Evolutionary conservation across 352 stramenopile species (phyloP).

Genomic region (Phytophthora podocarpi): DNA sequence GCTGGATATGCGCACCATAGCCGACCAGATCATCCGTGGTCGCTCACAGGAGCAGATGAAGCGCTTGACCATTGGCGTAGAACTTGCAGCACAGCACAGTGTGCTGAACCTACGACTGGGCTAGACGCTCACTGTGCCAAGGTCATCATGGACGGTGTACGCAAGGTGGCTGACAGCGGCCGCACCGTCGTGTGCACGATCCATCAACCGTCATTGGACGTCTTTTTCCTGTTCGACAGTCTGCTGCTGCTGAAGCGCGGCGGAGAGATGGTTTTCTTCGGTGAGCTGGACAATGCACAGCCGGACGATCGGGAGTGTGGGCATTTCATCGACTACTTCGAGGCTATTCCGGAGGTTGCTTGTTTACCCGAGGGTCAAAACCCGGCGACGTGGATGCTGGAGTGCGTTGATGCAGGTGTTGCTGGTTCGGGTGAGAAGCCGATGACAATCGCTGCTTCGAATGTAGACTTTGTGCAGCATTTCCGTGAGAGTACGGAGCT

Average conservation of each 20-base stretch:
- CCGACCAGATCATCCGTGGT: conserved; percentile 44
- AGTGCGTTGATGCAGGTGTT: conserved; percentile 48
- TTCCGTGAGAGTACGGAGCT: conserved; percentile 33
- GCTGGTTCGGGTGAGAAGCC: conserved; percentile 9
- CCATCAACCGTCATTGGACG: conserved; percentile 33
- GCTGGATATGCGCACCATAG: conserved; percentile 35
- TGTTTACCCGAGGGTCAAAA: conserved; percentile 34
- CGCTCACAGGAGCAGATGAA: conserved; percentile 59
- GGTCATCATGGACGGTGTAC: conserved; percentile 80
- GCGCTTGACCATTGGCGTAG: too few relatives aligned
- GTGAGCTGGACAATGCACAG: conserved; percentile 30
- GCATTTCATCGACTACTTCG: conserved; percentile 48
- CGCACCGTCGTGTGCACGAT: conserved; percentile 73
- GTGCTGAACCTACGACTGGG: conserved; percentile 88
- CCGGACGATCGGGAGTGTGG: conserved; percentile 16
- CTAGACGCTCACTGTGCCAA: conserved; percentile 87
- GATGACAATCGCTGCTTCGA: conserved; percentile 6
- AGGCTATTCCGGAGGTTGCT: conserved; percentile 29
- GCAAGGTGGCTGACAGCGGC: conserved; percentile 74
- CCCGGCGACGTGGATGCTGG: conserved; percentile 87
- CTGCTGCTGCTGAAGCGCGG: conserved; percentile 77
- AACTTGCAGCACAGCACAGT: conserved; percentile 83
- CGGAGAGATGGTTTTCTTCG: conserved; percentile 61
- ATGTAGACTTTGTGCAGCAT: conserved; percentile 29
- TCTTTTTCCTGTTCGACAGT: conserved; percentile 68